These are phyloP conservation scores for Oryza punctata DNA, from an alignment of 176 grass and related monocot genomes.

Conservation along the genomic window DNA sequence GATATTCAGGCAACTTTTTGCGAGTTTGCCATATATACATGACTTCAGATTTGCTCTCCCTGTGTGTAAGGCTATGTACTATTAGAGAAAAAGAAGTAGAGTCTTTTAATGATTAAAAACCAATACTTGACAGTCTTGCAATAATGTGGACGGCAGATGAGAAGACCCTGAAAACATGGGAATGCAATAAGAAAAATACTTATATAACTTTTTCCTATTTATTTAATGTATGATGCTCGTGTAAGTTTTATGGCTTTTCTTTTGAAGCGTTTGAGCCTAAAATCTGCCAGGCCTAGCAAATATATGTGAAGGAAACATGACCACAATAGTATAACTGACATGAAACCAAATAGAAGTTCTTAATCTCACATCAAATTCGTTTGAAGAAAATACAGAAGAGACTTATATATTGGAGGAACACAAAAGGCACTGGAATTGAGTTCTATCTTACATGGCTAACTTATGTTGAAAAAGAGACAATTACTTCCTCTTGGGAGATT, in stretches of 20 bases:
- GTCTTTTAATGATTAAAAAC: background rate
- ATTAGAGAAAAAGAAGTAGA: background rate
- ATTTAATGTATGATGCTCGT: background rate
- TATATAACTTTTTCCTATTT: background rate
- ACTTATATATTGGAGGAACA: background rate
- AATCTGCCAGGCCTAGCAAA: background rate
- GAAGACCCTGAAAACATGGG: constrained; percentile 4
- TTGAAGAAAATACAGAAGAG: background rate
- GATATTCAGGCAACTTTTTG: background rate
- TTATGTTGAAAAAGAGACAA: background rate
- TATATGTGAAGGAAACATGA: background rate
- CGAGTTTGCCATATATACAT: background rate
- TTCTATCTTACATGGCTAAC: background rate
- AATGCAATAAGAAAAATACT: background rate
- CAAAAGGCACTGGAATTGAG: background rate
- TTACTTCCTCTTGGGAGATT: background rate
- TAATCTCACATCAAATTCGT: background rate
- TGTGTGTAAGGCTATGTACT: background rate
- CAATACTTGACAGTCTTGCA: background rate
- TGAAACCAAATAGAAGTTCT: background rate
- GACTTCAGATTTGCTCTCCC: background rate
- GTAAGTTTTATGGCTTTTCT: background rate
- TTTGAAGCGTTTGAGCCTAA: too few species aligned
- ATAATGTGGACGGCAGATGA: background rate
- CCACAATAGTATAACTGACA: background rate